Base-by-base conservation (phyloP, 2,329 filamentous ascomycete species). In the Penicillium sp. region DNA sequence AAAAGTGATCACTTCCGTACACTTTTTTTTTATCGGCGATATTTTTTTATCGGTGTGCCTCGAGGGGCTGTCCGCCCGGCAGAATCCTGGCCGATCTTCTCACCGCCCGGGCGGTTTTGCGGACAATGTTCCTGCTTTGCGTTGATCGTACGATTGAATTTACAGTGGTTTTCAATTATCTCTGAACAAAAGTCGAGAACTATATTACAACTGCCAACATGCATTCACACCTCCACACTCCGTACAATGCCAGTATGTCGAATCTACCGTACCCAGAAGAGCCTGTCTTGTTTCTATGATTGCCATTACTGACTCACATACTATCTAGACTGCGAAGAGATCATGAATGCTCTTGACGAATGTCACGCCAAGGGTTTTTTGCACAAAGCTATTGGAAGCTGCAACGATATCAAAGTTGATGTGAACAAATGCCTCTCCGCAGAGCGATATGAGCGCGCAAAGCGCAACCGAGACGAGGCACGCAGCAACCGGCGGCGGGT, bases 181-280 rank as follows among this genome's bases (percentile, higher is more conserved):
- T 36, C 27, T 39, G 7, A 2, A 26, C 32, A 32, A n/a, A 9
- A 26, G 10, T 18, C 18, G 7, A 27, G 48, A 51, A 43, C 66
- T 18, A 26, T 49, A 49, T 47, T 29, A 48, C 29, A 13, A 55
- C 56, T 43, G 19, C 54, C 72, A 84, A 66, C 41, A 99, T 99
- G 94, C 94, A 99, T 90, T 95, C 94, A 51, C 93, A 97, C 78
- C 79, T 99, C 2, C 92, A 97, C 71, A 96, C 91, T 27, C 91
- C 94, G 72, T 88, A 96, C 71, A 96, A 96, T 66, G 81, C 84
- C 64, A 92, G 93, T 96, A 82, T 40, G 76, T 72, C 41, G 68
- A 35, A 48, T 46, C 51, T 23, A 46, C 45, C 9, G 7, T 11
- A 36, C 55, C n/a, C 27, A 23, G 6, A 43, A n/a, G 8, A 23